These are phyloP conservation scores for Fusarium dlaminii DNA, from an alignment of 2,329 filamentous ascomycete species.

Conservation along the genomic window DNA sequence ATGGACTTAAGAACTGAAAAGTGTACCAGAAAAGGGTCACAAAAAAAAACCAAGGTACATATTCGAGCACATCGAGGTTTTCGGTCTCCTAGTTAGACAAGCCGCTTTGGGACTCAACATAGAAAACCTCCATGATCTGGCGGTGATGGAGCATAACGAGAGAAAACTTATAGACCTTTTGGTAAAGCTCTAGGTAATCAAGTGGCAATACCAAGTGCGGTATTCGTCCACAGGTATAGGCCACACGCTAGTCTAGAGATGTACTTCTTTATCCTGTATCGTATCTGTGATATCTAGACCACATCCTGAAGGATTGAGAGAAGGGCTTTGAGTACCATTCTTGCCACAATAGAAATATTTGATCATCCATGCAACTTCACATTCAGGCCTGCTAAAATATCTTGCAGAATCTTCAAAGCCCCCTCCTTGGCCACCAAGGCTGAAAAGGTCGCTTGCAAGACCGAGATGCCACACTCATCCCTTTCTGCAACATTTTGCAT, in stretches of 20 bases:
- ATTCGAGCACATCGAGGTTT: neutral
- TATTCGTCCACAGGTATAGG: neutral
- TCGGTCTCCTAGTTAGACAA: neutral
- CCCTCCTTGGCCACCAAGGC: slow-evolving; percentile 41
- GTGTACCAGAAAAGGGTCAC: too few relatives aligned
- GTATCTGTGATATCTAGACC: neutral
- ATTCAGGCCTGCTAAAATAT: slow-evolving; percentile 2
- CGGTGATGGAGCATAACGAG: neutral
- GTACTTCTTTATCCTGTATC: neutral
- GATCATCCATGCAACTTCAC: slow-evolving; percentile 12
- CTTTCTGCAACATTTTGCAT: slow-evolving; percentile 27
- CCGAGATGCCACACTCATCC: slow-evolving; percentile 46
- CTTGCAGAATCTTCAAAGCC: slow-evolving; percentile 39
- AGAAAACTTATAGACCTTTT: neutral
- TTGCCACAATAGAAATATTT: neutral
- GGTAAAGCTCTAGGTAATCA: neutral
- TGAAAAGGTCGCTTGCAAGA: slow-evolving; percentile 40
- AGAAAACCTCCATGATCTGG: neutral
- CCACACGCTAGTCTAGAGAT: neutral
- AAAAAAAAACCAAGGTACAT: neutral
- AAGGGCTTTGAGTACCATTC: neutral
- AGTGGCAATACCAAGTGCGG: neutral
- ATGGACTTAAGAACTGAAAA: neutral
- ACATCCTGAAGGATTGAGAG: neutral
- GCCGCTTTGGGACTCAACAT: neutral